Percentiles rank a stretch among this genome's conserved stretches.
These are phyloP conservation scores for Monosporascus sp. DNA, from an alignment of 2,329 filamentous ascomycete genomes.

Conservation along the genomic window DNA sequence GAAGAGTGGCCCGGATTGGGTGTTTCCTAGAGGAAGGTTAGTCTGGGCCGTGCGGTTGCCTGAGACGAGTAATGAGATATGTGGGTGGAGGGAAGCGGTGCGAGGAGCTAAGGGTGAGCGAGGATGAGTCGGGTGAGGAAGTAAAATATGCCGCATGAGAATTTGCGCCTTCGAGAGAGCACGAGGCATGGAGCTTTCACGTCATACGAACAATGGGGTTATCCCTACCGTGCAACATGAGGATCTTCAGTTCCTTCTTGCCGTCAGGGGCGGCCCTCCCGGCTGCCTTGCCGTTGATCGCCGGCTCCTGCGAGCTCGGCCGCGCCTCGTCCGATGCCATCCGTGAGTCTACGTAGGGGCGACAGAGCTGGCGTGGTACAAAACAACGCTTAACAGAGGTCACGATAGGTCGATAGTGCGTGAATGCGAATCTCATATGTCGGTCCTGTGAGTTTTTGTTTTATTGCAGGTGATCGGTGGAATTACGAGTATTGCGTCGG, in stretches of 20 bases:
- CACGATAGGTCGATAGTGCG: too few species aligned
- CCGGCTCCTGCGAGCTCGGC: neutral
- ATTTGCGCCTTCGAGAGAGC: neutral
- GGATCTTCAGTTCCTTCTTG: constrained; percentile 57
- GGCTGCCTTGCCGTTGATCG: constrained; percentile 14
- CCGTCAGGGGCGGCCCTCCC: constrained; percentile 28
- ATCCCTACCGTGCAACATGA: constrained; percentile 67
- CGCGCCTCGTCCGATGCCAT: neutral
- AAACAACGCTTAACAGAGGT: neutral
- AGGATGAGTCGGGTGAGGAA: neutral
- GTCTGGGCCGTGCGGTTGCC: neutral
- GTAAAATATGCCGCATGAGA: neutral
- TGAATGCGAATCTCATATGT: too few species aligned
- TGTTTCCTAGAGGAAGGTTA: constrained; percentile 57
- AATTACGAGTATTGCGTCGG: too few species aligned
- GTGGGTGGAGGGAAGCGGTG: neutral
- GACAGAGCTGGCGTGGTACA: neutral
- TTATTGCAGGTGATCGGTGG: too few species aligned
- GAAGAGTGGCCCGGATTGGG: constrained; percentile 83
- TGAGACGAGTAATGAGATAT: constrained; percentile 1
- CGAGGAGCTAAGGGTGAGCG: neutral
- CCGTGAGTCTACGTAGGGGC: neutral
- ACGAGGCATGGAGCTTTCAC: too few species aligned
- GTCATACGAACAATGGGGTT: too few species aligned
- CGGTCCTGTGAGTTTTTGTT: too few species aligned